Evolutionary conservation across 805 yeast genomes (phyloP), one percentile per base, ranked within the genome.

Genomic region (Lipomyces japonicus): DNA sequence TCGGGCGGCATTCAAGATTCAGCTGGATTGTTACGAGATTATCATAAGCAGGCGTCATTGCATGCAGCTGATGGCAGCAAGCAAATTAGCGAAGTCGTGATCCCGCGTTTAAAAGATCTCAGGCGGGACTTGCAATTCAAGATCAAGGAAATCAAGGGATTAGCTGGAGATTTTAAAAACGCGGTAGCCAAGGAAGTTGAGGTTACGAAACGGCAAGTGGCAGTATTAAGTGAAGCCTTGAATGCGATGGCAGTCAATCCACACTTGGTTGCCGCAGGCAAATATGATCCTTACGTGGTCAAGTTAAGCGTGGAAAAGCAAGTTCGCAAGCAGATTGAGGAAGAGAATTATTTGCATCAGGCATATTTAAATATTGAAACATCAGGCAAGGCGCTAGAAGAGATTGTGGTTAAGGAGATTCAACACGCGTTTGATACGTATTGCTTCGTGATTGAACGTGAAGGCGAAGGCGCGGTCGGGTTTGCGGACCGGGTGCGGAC

Each of bases 361-460:
- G 96, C 97, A 0, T 91, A 78, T 65, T 74, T 81, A 59, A 90
- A 91, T 68, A 75, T 90, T 59, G 95, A 91, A 71, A 79, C 80
- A 32, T 84, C 96, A 1, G 96, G 95, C 43, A 81, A 82, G 50
- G 93, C 89, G 64, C 75, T 93, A 55, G 98, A 85, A 65, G 81
- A 85, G 61, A 91, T 88, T 53, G 93, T 93, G 21, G 87, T 84
- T 31, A 74, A 80, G 65, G 96, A 90, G 66, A 74, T 93, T 49
- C 97, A 93, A 71, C 82, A 80, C 60, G 87, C 93, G 18, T 68
- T 90, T 57, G 48, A 44, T 9, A 78, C 84, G 3, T 77, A 76
- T 44, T 86, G 85, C 42, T 35, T 41, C 18, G 46, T 41, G 16
- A 52, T 61, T 28, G 59, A 57, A 14, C 72, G 67, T 16, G 60